Evolutionary conservation across 139 green algal genomes (phyloP).

Genomic region (Astrephomene gubernaculifera): DNA sequence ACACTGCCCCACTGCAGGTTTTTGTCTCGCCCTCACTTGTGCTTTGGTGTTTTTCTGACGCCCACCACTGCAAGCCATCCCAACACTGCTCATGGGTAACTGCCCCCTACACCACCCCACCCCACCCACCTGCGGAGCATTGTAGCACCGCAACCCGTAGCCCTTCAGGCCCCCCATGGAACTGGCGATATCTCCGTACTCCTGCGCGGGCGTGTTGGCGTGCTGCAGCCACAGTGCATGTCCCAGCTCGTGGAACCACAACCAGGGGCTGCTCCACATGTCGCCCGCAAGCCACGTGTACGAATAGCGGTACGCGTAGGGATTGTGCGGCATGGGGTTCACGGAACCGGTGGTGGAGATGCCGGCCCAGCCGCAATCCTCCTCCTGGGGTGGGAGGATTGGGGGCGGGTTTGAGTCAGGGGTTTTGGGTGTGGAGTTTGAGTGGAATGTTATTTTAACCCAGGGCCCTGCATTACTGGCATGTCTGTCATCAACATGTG

Average conservation of each 20-base stretch:
- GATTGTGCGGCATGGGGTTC: not conserved
- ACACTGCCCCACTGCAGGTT: too few species aligned
- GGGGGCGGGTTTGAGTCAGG: too few species aligned
- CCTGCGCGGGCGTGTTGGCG: not conserved
- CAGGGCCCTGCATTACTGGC: too few species aligned
- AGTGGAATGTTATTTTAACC: too few species aligned
- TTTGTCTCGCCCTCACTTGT: too few species aligned
- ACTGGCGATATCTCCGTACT: conserved; percentile 35
- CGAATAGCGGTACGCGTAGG: not conserved
- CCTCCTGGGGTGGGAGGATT: too few species aligned
- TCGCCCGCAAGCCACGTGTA: conserved; percentile 32
- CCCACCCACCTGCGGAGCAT: conserved; percentile 1
- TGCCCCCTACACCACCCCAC: too few species aligned
- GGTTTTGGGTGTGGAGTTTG: too few species aligned
- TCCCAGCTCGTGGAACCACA: conserved; percentile 38
- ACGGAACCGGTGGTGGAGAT: conserved; percentile 26
- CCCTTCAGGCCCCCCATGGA: not conserved
- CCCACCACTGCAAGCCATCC: too few species aligned
- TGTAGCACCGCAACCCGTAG: conserved; percentile 37
- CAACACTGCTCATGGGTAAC: too few species aligned
- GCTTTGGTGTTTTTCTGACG: too few species aligned
- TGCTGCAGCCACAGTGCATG: conserved; percentile 7
- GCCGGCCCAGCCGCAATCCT: conserved; percentile 30
- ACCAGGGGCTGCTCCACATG: conserved; percentile 20
- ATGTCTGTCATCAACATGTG: too few species aligned